Percentiles rank a stretch among this genome's conserved stretches.
Conservation (phyloP, 306 rosid species). For the Arachis stenosperma region DNA sequence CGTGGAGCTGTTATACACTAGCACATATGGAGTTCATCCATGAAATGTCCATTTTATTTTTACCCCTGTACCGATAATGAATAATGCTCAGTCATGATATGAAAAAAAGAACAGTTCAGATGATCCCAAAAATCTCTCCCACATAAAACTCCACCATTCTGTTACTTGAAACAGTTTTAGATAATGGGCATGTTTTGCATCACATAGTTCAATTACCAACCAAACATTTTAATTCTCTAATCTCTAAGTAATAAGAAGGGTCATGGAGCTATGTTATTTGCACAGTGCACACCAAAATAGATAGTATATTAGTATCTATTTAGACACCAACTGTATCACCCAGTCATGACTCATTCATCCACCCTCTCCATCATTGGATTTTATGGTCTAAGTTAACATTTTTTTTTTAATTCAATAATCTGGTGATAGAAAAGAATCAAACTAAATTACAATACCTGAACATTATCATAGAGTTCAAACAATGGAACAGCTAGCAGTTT, state of each 20-base stretch:
- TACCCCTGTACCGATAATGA: no score
- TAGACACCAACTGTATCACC: no score
- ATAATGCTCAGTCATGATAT: neutral
- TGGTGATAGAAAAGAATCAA: slow-evolving; percentile 14
- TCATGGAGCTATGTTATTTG: no score
- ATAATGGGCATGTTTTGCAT: neutral
- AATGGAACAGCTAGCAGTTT: slow-evolving; percentile 98
- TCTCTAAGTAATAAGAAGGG: neutral
- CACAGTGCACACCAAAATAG: no score
- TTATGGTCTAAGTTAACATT: no score
- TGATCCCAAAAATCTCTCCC: neutral
- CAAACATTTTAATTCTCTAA: slow-evolving; percentile 10
- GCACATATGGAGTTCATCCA: no score
- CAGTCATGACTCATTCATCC: no score
- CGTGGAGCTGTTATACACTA: no score
- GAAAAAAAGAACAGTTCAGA: slow-evolving; percentile 21
- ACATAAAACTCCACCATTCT: slow-evolving; percentile 15
- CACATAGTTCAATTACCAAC: slow-evolving; percentile 8
- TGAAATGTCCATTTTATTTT: no score
- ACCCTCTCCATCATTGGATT: no score
- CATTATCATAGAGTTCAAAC: slow-evolving; percentile 99
- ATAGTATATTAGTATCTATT: no score
- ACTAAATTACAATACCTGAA: slow-evolving; percentile 63
- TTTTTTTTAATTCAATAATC: neutral
- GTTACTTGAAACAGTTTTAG: slow-evolving; percentile 12